Conservation (phyloP, 768 basidiomycete genomes). For the Russula lepida region DNA sequence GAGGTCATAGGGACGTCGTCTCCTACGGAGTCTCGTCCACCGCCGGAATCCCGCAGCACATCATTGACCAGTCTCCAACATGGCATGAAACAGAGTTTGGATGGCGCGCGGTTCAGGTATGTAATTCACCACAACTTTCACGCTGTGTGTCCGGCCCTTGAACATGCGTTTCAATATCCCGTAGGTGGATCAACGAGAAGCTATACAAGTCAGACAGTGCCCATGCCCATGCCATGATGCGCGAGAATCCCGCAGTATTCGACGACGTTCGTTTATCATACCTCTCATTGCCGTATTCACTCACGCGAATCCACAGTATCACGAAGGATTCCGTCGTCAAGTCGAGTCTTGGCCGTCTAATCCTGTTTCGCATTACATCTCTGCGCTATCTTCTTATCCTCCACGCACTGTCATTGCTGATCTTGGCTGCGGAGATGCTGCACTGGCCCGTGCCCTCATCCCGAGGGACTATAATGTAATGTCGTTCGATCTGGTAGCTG, state of each 20-base stretch:
- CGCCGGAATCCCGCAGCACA: slow-evolving; percentile 5
- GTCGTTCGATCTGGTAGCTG: slow-evolving; percentile 76
- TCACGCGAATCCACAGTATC: slow-evolving; percentile 54
- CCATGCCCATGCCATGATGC: slow-evolving; percentile 74
- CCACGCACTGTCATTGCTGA: slow-evolving; percentile 73
- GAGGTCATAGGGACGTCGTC: background rate
- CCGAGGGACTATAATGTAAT: slow-evolving; percentile 61
- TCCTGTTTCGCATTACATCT: slow-evolving; percentile 78
- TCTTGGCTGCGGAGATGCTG: slow-evolving; percentile 92
- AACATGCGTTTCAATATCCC: background rate
- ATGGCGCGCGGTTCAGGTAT: slow-evolving; percentile 84
- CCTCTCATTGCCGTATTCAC: slow-evolving; percentile 1
- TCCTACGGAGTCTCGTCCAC: background rate
- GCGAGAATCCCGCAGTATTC: slow-evolving; percentile 70
- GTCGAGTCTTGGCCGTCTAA: slow-evolving; percentile 92
- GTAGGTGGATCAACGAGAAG: slow-evolving; percentile 83
- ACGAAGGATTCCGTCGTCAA: slow-evolving; percentile 84
- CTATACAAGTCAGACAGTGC: slow-evolving; percentile 81
- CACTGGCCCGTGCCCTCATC: slow-evolving; percentile 65
- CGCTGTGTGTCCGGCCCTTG: background rate
- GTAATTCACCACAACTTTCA: slow-evolving; percentile 14
- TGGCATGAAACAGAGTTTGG: slow-evolving; percentile 67
- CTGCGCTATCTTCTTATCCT: slow-evolving; percentile 54
- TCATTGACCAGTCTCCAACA: slow-evolving; percentile 66
- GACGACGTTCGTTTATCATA: slow-evolving; percentile 51